phyloP scores from a whole-genome alignment of 768 basidiomycete genomes.

The Naganishia onofrii region DNA sequence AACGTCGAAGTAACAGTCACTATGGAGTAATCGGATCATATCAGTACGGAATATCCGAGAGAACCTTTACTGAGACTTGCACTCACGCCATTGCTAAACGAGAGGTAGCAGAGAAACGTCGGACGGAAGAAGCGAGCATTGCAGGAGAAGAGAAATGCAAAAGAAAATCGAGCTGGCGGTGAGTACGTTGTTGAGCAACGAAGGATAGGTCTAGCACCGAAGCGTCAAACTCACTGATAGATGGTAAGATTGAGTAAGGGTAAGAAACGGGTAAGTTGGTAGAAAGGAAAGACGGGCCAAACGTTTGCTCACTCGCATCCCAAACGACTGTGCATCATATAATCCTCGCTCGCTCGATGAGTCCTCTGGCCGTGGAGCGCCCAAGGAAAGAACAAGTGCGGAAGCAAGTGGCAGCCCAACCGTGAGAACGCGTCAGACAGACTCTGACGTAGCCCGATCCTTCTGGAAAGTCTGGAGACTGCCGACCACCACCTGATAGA shows the following conservation, averaged over 20 bases:
- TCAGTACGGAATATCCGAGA: not conserved
- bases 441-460: too few relatives aligned
- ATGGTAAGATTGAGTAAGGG: not conserved
- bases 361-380: too few relatives aligned
- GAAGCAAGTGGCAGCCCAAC: too few relatives aligned
- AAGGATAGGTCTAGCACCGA: not conserved
- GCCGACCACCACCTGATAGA: too few relatives aligned
- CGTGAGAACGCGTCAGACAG: too few relatives aligned
- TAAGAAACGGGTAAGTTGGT: not conserved
- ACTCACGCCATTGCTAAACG: constrained; percentile 25
- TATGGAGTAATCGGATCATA: constrained; percentile 2
- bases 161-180: constrained; percentile 4
- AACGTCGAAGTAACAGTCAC: constrained; percentile 48
- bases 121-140: constrained; percentile 25
- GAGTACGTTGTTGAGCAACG: constrained; percentile 18
- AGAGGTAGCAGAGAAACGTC: constrained; percentile 21
- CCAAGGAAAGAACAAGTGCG: too few relatives aligned
- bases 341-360: too few relatives aligned
- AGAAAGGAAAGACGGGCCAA: not conserved
- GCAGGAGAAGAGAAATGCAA: constrained; percentile 1
- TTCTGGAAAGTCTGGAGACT: too few relatives aligned
- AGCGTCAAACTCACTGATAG: constrained; percentile 7
- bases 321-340: too few relatives aligned
- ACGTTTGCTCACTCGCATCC: not conserved
- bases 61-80: not conserved